Evolutionary conservation across 2,329 filamentous ascomycete genomes (phyloP).

Genomic region (Camillea tinctor): DNA sequence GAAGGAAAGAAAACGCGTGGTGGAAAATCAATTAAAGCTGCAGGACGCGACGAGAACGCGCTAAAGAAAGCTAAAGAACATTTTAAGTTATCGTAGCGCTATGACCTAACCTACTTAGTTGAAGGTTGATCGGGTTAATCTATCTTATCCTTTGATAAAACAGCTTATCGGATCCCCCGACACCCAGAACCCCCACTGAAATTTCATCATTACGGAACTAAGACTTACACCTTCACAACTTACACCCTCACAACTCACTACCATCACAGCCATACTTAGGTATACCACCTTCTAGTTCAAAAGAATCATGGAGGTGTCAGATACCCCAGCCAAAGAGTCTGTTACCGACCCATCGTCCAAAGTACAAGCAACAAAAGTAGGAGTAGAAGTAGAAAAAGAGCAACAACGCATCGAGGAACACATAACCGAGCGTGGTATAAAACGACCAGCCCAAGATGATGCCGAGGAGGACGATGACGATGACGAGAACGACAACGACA

Average conservation of each 20-base stretch:
- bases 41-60: slow-evolving; percentile 30
- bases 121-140: no score
- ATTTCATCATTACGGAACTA: no score
- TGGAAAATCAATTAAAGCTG: slow-evolving; percentile 30
- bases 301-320: slow-evolving; percentile 9
- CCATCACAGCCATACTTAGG: neutral
- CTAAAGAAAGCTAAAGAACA: slow-evolving; percentile 13
- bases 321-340: slow-evolving; percentile 4
- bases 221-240: no score
- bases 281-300: no score
- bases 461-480: no score
- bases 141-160: no score
- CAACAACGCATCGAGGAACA: slow-evolving; percentile 2
- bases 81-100: no score
- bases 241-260: neutral
- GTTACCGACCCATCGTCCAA: slow-evolving; percentile 9
- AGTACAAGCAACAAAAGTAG: slow-evolving; percentile 7
- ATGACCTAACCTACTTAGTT: no score
- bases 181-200: no score
- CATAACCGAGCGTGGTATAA: slow-evolving; percentile 16
- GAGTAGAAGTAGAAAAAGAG: no score
- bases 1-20: slow-evolving; percentile 17
- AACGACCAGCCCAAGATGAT: slow-evolving; percentile 46
- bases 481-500: slow-evolving; percentile 55
- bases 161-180: no score